A percentile compares a stretch with the other conserved stretches of the same genome.
Conservation (phyloP, 1,284 basidiomycete genomes). For the Apiotrichum akiyoshidainum region DNA sequence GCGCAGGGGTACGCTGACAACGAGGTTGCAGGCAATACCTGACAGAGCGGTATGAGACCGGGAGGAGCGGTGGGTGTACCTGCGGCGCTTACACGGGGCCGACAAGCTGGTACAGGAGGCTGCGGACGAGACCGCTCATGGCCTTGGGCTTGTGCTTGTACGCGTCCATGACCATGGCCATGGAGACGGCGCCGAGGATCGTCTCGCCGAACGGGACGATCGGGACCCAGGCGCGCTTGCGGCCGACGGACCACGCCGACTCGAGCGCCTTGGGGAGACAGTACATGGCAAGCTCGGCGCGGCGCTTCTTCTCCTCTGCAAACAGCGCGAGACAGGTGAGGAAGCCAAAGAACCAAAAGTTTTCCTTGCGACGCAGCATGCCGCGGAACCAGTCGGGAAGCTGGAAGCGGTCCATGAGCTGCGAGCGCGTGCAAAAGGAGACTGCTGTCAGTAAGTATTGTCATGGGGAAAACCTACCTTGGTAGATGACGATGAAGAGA, state of each 20-base stretch:
- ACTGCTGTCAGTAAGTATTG: constrained; percentile 15
- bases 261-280: constrained; percentile 88
- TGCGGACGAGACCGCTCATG: constrained; percentile 78
- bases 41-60: too few species aligned
- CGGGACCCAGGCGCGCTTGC: constrained; percentile 73
- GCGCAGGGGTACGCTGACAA: too few species aligned
- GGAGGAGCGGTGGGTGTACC: too few species aligned
- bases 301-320: constrained; percentile 68
- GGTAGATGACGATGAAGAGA: constrained; percentile 78
- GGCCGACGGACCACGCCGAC: constrained; percentile 75
- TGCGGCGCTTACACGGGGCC: constrained; percentile 57
- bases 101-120: constrained; percentile 86
- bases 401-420: constrained; percentile 56
- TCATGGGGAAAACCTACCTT: constrained; percentile 57
- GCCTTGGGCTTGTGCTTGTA: constrained; percentile 78
- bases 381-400: constrained; percentile 54
- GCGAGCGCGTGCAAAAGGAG: constrained; percentile 63
- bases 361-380: constrained; percentile 63
- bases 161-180: constrained; percentile 87
- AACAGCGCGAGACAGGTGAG: constrained; percentile 74
- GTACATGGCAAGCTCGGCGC: constrained; percentile 71
- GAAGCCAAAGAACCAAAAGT: constrained; percentile 75
- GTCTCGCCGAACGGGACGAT: constrained; percentile 63
- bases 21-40: too few species aligned
- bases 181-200: constrained; percentile 67